These are phyloP conservation scores for Penicillium macrosclerotiorum DNA, from an alignment of 495 filamentous ascomycete genomes.

Conservation along the genomic window DNA sequence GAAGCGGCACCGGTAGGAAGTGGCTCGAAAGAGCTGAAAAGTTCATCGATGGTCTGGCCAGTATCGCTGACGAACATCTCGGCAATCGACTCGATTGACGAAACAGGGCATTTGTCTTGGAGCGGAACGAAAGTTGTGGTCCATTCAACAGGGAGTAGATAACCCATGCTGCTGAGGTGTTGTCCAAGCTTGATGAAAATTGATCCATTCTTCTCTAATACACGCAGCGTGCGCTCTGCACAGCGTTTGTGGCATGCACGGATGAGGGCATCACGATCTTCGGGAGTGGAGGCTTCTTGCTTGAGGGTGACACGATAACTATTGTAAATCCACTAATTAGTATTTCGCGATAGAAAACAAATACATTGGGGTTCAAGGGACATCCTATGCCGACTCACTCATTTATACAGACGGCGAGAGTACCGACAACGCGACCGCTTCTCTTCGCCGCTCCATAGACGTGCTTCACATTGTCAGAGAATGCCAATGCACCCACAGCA, in stretches of 20 bases:
- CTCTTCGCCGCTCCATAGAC: constrained; percentile 70
- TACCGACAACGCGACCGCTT: constrained; percentile 73
- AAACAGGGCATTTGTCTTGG: constrained; percentile 93
- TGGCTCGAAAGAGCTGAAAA: constrained; percentile 79
- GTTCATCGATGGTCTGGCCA: constrained; percentile 70
- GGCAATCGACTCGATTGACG: constrained; percentile 83
- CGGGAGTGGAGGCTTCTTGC: constrained; percentile 53
- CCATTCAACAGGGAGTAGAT: constrained; percentile 92
- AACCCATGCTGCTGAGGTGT: constrained; percentile 95
- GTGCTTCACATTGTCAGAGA: constrained; percentile 71
- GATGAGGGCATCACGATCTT: constrained; percentile 64
- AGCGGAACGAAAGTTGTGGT: constrained; percentile 93
- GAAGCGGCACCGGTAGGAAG: constrained; percentile 88
- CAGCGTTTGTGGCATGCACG: constrained; percentile 90
- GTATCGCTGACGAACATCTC: constrained; percentile 84
- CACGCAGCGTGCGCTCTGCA: constrained; percentile 78
- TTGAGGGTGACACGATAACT: constrained; percentile 85
- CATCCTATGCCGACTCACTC: constrained; percentile 59
- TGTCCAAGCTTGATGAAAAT: constrained; percentile 99
- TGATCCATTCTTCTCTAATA: constrained; percentile 91
- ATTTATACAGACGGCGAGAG: constrained; percentile 79
- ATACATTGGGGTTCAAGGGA: not conserved
- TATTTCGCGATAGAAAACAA: not conserved
- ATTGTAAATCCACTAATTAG: not conserved
- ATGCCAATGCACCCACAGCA: constrained; percentile 57